Percentiles rank a stretch among this genome's conserved stretches.
phyloP scores from a whole-genome alignment of 345 rosid genomes.

The Pistacia atlantica region DNA sequence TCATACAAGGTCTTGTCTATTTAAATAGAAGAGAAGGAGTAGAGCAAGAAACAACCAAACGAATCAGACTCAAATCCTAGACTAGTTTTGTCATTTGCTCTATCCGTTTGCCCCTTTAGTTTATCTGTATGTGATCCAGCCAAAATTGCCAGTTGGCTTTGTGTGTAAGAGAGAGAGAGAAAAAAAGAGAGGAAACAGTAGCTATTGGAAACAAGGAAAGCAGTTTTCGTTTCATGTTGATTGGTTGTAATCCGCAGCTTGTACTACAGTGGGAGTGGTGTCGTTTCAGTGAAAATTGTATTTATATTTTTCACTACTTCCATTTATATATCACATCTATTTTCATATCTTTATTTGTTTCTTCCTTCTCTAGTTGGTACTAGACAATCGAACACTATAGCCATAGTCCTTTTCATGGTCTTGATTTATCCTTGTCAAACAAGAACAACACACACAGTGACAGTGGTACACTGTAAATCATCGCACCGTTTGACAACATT shows the following conservation, averaged over 20 bases:
- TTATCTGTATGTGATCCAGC: constrained; percentile 41
- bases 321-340: background rate
- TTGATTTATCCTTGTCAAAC: background rate
- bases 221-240: constrained; percentile 22
- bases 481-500: background rate
- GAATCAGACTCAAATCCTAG: constrained; percentile 50
- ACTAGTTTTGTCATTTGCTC: constrained; percentile 47
- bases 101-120: constrained; percentile 31
- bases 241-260: constrained; percentile 18
- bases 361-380: background rate
- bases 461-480: background rate
- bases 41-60: constrained; percentile 34
- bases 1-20: constrained; percentile 10
- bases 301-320: constrained; percentile 3
- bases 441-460: background rate
- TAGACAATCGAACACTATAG: background rate
- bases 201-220: constrained; percentile 27
- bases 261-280: constrained; percentile 14
- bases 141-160: constrained; percentile 71
- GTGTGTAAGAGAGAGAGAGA: constrained; percentile 13
- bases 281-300: constrained; percentile 17
- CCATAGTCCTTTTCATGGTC: background rate
- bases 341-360: background rate
- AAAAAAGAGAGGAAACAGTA: constrained; percentile 12
- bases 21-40: constrained; percentile 29